Base-by-base conservation (phyloP, 108 stramenopile genomes). In the Cyclostephanos tholiformis region DNA sequence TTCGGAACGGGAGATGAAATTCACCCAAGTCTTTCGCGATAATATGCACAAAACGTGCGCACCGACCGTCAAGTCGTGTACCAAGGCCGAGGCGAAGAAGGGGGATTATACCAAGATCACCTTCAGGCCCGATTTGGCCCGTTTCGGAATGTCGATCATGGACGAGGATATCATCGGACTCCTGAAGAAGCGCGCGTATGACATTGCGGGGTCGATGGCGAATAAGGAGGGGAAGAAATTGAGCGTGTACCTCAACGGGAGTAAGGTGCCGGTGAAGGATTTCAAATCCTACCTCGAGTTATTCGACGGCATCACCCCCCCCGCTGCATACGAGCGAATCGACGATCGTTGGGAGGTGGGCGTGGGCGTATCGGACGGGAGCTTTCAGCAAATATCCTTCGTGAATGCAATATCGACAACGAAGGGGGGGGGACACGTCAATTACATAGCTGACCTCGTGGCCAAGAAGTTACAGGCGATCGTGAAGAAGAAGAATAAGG, bases 41-140 rank as follows among this genome's bases (percentile, higher is more conserved):
- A 99, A 99, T 84, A 99, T 99, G 98, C 69, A 73, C 17, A 78
- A 57, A 19, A 83, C 79, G 48, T 89, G 84, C 4, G 81, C 86
- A 25, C 95, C 97, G 4, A 70, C 50, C 12, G 75, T 97, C 65
- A 89, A 85, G 66, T 84, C 80, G 44, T 72, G 75, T 83, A 89
- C 85, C 51, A 80, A 73, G 12, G 60, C 86, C 0, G 88, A 95
- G 43, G 79, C 72, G 77, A 93, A 94, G 87, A 74, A 80, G 44
- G 91, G 88, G 25, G 99, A 99, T 64, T 99, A 91, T 84, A 97
- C 96, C 39, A 96, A 96, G 79, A 97, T 99, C 63, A 97, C 95
- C 11, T 99, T 99, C 84, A 80, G 61, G 30, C 99, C 99, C 12
- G 99, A 99, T 67, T 85, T 98, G 26, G 39, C 66, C 1, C 79